Evolutionary conservation across 805 yeast species (phyloP).

Genomic region (Maudiozyma pseudohumilis): DNA sequence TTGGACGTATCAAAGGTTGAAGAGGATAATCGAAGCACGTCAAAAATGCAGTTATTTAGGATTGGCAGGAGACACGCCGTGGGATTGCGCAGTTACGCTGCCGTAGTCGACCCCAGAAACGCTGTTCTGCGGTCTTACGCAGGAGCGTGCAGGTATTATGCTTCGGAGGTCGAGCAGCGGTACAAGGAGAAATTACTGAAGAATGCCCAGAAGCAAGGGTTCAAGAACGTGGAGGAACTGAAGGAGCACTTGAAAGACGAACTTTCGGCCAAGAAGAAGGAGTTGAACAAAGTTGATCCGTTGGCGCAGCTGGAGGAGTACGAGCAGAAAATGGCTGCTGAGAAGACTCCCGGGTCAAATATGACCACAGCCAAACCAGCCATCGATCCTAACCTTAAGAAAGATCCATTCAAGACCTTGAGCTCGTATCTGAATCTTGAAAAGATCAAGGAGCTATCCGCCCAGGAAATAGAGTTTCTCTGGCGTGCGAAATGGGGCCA

Average conservation of each 20-base stretch:
- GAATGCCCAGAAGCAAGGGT: conserved; percentile 30
- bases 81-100: no score
- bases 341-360: no score
- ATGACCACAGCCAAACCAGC: conserved; percentile 11
- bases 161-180: conserved; percentile 9
- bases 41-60: no score
- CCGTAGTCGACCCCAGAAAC: no score
- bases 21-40: no score
- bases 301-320: conserved; percentile 53
- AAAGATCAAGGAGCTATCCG: conserved; percentile 47
- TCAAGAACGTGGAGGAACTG: conserved; percentile 42
- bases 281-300: conserved; percentile 58
- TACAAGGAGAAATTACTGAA: conserved; percentile 31
- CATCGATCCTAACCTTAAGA: conserved; percentile 9
- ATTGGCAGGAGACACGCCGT: no score
- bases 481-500: conserved; percentile 83
- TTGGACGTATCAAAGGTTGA: no score
- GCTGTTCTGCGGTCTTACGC: no score
- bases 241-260: conserved; percentile 52
- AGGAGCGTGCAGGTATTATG: no score
- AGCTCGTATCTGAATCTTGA: conserved; percentile 60
- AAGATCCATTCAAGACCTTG: conserved; percentile 60
- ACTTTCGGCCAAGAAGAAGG: conserved; percentile 45
- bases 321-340: conserved; percentile 26
- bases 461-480: conserved; percentile 59